phyloP scores from a whole-genome alignment of 352 stramenopile species.

The Globisporangium okanoganense region DNA sequence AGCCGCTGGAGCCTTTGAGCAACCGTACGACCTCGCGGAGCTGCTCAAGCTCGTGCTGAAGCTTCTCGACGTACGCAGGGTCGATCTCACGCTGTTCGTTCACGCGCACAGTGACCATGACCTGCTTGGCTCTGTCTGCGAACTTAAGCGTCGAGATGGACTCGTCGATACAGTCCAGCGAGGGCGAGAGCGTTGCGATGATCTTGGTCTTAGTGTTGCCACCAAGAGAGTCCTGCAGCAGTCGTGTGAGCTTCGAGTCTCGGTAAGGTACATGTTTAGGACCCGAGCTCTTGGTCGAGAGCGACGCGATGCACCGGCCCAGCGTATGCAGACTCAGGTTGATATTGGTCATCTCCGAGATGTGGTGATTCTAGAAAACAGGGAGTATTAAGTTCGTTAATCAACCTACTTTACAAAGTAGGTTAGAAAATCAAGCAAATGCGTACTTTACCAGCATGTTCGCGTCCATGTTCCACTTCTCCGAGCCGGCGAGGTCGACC shows the following conservation, averaged over 20 bases:
- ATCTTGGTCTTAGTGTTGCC: slow-evolving; percentile 91
- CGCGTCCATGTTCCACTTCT: slow-evolving; percentile 89
- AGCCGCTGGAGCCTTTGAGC: slow-evolving; percentile 21
- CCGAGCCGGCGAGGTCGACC: slow-evolving; percentile 91
- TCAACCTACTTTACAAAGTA: background rate
- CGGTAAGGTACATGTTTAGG: slow-evolving; percentile 86
- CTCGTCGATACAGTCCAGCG: slow-evolving; percentile 85
- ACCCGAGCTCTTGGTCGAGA: slow-evolving; percentile 45
- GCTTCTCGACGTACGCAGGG: slow-evolving; percentile 81
- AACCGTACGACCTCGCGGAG: slow-evolving; percentile 64
- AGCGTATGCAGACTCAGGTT: slow-evolving; percentile 92
- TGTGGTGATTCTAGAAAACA: slow-evolving; percentile 50
- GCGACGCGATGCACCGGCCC: slow-evolving; percentile 81
- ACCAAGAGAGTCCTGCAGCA: slow-evolving; percentile 87
- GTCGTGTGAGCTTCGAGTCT: slow-evolving; percentile 91
- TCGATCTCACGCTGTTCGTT: slow-evolving; percentile 88
- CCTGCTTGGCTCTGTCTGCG: slow-evolving; percentile 89
- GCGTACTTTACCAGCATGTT: slow-evolving; percentile 62
- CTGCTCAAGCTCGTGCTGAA: slow-evolving; percentile 80
- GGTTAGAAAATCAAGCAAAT: too few relatives aligned
- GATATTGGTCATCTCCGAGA: slow-evolving; percentile 94
- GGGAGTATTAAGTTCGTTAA: background rate
- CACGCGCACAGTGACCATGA: slow-evolving; percentile 83
- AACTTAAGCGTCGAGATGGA: slow-evolving; percentile 94
- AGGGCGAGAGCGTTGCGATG: slow-evolving; percentile 88